Base-by-base conservation (phyloP, 106 monocot genomes). In the Dendrobium officinale region DNA sequence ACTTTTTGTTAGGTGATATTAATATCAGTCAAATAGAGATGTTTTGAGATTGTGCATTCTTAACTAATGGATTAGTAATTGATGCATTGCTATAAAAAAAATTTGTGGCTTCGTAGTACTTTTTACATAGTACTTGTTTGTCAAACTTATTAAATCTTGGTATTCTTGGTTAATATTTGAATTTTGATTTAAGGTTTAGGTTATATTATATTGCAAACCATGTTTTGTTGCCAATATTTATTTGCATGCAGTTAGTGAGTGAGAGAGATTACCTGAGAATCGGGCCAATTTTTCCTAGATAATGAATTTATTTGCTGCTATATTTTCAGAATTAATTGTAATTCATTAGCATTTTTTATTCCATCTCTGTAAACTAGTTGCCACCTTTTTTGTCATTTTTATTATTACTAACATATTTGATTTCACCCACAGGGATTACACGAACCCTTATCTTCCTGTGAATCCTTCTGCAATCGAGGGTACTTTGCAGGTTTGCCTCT, bases 381-480 rank as follows among this genome's bases (percentile, higher is more conserved):
- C 15, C 64, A 24, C 22, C 10, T 66, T 51, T 51, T 22, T 70
- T 22, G 4, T 13, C 20, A 0, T 13, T 70, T 37, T 74, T 42
- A 20, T 42, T 74, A 15, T 44, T 20, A 74, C 41, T 44, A 20
- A 73, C 56, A 22, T 55, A 18, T 41, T 45, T 73, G 26, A 16
- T 77, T 86, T 41, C 11, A 51, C 74, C 0, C 83, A 49, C 82
- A 93, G 90, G 74, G 90, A 90, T 81, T 90, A 93, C 79, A 90
- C 92, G 22, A 93, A 90, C 67, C 92, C 92, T 31, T 93, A 88
- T 77, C 90, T 93, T 37, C 92, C 92, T 40, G 92, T 93, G 75
- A 90, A 90, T 83, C 83, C 92, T 55, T 90, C 92, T 80, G 92
- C 92, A 74, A 93, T 93, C 24, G 92, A 93, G 66, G 84, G 92